phyloP scores from a whole-genome alignment of 2,329 filamentous ascomycete genomes.

The Trichoderma sp. region DNA sequence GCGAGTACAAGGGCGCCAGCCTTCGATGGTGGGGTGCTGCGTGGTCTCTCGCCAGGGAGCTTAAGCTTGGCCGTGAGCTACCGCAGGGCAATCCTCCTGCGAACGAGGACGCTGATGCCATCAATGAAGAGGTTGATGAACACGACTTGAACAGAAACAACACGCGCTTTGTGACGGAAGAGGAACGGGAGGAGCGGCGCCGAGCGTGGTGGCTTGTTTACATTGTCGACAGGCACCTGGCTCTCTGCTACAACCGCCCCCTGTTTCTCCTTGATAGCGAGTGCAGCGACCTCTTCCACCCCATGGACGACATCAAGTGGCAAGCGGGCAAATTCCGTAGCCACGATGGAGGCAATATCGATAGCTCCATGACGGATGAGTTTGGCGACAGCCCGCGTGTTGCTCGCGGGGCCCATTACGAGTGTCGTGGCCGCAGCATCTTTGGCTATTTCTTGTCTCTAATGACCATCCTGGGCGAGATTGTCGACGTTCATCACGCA shows the following conservation, averaged over 20 bases:
- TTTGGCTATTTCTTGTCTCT: constrained; percentile 89
- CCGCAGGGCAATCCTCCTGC: constrained; percentile 55
- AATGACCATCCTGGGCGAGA: constrained; percentile 89
- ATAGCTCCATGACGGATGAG: constrained; percentile 43
- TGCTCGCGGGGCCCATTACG: constrained; percentile 67
- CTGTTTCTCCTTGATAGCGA: constrained; percentile 86
- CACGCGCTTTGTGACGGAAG: constrained; percentile 61
- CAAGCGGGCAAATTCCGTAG: constrained; percentile 74
- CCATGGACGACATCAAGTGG: constrained; percentile 83
- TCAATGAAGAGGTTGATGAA: constrained; percentile 43
- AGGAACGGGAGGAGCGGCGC: constrained; percentile 83
- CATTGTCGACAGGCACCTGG: constrained; percentile 83
- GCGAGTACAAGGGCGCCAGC: constrained; percentile 89
- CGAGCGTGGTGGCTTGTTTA: constrained; percentile 94
- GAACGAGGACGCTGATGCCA: constrained; percentile 39
- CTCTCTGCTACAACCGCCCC: constrained; percentile 87
- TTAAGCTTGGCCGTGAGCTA: constrained; percentile 82
- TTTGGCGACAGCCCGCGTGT: constrained; percentile 40
- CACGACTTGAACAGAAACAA: constrained; percentile 45
- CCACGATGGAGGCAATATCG: constrained; percentile 39
- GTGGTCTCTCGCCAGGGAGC: constrained; percentile 83
- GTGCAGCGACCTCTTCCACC: constrained; percentile 77
- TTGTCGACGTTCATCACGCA: constrained; percentile 86
- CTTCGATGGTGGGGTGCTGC: constrained; percentile 94
- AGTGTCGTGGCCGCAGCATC: constrained; percentile 83